These are phyloP conservation scores for Cicer chorassanicum DNA, from an alignment of 306 rosid species.

Conservation along the genomic window DNA sequence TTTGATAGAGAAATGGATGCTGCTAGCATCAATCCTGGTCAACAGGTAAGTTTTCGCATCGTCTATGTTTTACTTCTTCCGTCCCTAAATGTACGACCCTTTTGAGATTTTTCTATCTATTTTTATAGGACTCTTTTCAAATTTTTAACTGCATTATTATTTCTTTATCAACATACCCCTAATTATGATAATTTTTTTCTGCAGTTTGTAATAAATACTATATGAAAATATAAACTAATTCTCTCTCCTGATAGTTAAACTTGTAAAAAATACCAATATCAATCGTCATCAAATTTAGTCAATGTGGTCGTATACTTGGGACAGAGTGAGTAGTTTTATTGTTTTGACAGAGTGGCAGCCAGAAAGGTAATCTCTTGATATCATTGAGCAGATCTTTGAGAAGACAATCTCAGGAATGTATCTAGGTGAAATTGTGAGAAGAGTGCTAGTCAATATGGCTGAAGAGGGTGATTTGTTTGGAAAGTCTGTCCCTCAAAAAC, in stretches of 20 bases:
- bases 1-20: constrained; percentile 91
- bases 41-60: constrained; percentile 64
- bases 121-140: no score
- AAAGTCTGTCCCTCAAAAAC: constrained; percentile 58
- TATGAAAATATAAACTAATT: no score
- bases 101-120: no score
- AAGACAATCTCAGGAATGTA: constrained; percentile 96
- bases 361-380: constrained; percentile 5
- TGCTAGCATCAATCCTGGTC: constrained; percentile 91
- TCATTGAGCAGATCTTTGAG: constrained; percentile 72
- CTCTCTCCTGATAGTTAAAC: no score
- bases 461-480: constrained; percentile 70
- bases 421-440: constrained; percentile 87
- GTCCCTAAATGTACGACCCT: no score
- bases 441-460: constrained; percentile 73
- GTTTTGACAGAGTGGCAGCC: constrained; percentile 8
- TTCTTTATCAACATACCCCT: no score
- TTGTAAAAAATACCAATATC: no score
- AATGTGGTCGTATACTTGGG: no score
- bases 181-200: no score
- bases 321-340: background rate
- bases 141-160: no score
- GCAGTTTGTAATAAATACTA: no score
- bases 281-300: no score
- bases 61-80: background rate